These are phyloP conservation scores for Mimosa pudica DNA, from an alignment of 306 rosid species.

Conservation along the genomic window DNA sequence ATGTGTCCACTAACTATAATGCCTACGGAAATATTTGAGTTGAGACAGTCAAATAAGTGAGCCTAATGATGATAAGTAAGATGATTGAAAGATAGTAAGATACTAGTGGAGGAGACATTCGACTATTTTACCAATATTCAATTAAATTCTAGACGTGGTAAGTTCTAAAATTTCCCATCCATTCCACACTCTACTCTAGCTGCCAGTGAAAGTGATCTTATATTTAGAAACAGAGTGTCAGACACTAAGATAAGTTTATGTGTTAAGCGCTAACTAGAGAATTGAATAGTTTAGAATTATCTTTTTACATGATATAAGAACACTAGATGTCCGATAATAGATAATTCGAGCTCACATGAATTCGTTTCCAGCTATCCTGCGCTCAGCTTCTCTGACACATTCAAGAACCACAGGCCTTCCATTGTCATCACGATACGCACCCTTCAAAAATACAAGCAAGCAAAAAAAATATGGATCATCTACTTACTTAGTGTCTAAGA, in stretches of 20 bases:
- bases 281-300: too few species aligned
- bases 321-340: neutral
- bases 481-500: neutral
- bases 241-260: too few species aligned
- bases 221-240: too few species aligned
- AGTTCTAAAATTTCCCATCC: constrained; percentile 13
- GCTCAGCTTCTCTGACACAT: constrained; percentile 95
- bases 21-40: constrained; percentile 15
- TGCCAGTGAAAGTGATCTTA: too few species aligned
- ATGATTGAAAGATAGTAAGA: neutral
- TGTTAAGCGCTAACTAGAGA: too few species aligned
- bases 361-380: constrained; percentile 71
- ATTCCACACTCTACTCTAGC: constrained; percentile 16
- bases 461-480: neutral
- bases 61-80: neutral
- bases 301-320: neutral
- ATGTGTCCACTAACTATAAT: neutral
- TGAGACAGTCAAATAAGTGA: constrained; percentile 3
- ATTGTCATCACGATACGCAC: constrained; percentile 91
- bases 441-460: constrained; percentile 42
- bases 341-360: constrained; percentile 64
- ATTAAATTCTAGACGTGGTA: neutral
- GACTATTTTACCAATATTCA: neutral
- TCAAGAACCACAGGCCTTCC: constrained; percentile 93
- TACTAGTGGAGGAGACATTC: neutral